These are phyloP conservation scores for Raffaelea arxii DNA, from an alignment of 2,329 filamentous ascomycete species.

Conservation along the genomic window DNA sequence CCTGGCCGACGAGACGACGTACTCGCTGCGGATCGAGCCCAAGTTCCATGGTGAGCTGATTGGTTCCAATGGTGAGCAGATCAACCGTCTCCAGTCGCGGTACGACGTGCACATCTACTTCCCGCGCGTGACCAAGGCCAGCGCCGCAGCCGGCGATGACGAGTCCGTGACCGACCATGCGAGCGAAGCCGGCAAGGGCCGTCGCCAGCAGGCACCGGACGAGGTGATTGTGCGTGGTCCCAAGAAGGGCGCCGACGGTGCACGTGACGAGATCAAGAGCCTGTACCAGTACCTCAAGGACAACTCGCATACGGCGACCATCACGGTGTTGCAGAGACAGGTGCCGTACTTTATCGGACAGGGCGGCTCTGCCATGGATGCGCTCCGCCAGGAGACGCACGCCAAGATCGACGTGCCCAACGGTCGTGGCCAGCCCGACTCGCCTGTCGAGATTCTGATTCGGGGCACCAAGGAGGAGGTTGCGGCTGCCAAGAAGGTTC, in stretches of 20 bases:
- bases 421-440: constrained; percentile 58
- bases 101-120: constrained; percentile 97
- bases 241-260: constrained; percentile 84
- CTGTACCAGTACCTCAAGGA: constrained; percentile 85
- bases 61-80: constrained; percentile 74
- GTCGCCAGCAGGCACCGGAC: constrained; percentile 67
- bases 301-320: constrained; percentile 68
- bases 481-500: constrained; percentile 78
- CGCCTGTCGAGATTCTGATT: constrained; percentile 76
- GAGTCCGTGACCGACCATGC: constrained; percentile 58
- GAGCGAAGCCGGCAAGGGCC: constrained; percentile 56
- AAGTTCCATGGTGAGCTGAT: constrained; percentile 94
- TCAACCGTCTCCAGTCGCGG: constrained; percentile 83
- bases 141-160: constrained; percentile 62
- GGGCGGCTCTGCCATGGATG: constrained; percentile 83
- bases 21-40: constrained; percentile 80
- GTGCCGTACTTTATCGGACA: constrained; percentile 90
- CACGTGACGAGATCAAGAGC: constrained; percentile 82
- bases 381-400: constrained; percentile 72
- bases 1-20: constrained; percentile 82
- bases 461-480: constrained; percentile 91
- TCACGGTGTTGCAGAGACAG: constrained; percentile 84
- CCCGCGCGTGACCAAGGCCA: constrained; percentile 57
- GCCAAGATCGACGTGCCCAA: constrained; percentile 89
- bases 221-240: constrained; percentile 88